A percentile compares a stretch with the other conserved stretches of the same genome.
phyloP scores from a whole-genome alignment of 108 stramenopile genomes.

The Nitzschia putrida region DNA sequence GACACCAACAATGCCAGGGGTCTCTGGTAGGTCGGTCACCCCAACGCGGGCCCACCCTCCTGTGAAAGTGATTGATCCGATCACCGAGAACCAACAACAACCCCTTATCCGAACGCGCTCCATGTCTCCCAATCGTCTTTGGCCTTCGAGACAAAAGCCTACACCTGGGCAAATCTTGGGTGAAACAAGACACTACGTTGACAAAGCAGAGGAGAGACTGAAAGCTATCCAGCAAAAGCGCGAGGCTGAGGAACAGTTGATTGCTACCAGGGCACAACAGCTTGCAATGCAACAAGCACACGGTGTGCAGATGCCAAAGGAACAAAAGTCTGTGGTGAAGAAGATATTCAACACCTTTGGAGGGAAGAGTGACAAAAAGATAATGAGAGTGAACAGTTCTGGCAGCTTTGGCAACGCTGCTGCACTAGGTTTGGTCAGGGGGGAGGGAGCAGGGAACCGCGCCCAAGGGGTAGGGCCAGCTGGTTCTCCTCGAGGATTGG shows the following conservation, averaged over 20 bases:
- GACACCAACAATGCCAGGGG: too few species aligned
- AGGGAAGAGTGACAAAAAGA: not conserved
- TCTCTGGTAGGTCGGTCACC: not conserved
- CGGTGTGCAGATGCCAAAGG: too few species aligned
- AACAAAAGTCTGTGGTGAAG: not conserved
- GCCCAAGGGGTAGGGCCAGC: not conserved
- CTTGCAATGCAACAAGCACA: too few species aligned
- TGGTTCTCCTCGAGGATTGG: not conserved
- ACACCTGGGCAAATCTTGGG: slow-evolving; percentile 9
- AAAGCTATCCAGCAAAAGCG: slow-evolving; percentile 6
- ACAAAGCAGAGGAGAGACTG: slow-evolving; percentile 15
- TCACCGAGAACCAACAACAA: not conserved
- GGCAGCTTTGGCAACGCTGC: not conserved
- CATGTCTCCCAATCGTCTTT: slow-evolving; percentile 11
- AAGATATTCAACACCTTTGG: not conserved
- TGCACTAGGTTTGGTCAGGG: not conserved
- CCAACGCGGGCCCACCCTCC: slow-evolving; percentile 5
- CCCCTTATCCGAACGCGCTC: not conserved
- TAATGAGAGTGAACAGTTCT: not conserved
- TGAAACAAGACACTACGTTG: not conserved
- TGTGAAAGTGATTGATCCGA: too few species aligned
- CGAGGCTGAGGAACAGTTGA: not conserved
- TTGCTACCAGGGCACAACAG: not conserved
- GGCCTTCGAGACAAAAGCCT: not conserved
- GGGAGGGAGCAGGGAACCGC: not conserved